A percentile compares a stretch with the other conserved stretches of the same genome.
These are phyloP conservation scores for Helotiales sp. DNA, from an alignment of 2,329 filamentous ascomycete species.

Conservation along the genomic window DNA sequence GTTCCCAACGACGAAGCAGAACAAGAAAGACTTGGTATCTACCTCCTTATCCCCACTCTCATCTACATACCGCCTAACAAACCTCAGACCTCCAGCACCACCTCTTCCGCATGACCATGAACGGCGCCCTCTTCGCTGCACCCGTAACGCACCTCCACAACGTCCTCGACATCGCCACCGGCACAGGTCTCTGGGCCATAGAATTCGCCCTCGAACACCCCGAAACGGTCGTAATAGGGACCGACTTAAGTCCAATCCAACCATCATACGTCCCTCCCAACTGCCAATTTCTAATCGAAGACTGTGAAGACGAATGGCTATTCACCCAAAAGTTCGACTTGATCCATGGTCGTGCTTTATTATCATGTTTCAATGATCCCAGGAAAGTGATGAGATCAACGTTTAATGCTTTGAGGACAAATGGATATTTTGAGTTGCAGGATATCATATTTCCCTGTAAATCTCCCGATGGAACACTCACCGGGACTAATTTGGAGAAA, in stretches of 20 bases:
- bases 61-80: not conserved
- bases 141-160: constrained; percentile 5
- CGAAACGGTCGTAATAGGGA: constrained; percentile 28
- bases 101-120: constrained; percentile 3
- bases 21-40: constrained; percentile 16
- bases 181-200: constrained; percentile 18
- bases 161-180: constrained; percentile 17
- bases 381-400: not conserved
- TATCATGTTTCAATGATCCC: constrained; percentile 2
- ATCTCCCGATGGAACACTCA: not conserved
- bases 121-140: constrained; percentile 9
- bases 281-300: constrained; percentile 63
- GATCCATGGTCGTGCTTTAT: constrained; percentile 18
- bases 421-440: constrained; percentile 9
- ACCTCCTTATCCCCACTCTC: no score
- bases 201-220: constrained; percentile 24
- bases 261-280: constrained; percentile 54
- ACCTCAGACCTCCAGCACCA: constrained; percentile 11
- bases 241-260: constrained; percentile 34
- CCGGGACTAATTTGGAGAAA: not conserved
- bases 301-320: constrained; percentile 38
- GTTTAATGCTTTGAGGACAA: not conserved
- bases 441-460: constrained; percentile 3
- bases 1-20: constrained; percentile 28
- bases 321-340: constrained; percentile 29